Evolutionary conservation across 345 rosid genomes (phyloP).

Genomic region (Citrus trifoliata): DNA sequence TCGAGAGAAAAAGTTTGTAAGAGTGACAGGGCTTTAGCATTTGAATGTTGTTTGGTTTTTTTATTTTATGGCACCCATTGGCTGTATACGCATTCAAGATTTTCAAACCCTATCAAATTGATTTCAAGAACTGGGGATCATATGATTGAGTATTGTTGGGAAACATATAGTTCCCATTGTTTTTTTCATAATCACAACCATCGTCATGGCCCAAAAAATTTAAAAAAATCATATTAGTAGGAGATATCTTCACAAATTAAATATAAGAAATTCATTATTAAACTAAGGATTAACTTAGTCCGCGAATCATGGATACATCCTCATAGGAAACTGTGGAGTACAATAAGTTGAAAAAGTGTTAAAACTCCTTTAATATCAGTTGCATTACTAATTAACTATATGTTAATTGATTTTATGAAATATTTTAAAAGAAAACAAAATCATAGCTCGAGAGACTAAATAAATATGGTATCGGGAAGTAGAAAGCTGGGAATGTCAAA

Average conservation of each 20-base stretch:
- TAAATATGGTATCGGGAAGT: conserved; percentile 1
- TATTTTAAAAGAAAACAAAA: background rate
- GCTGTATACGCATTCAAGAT: background rate
- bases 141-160: conserved; percentile 4
- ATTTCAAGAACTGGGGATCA: background rate
- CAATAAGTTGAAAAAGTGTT: background rate
- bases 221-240: background rate
- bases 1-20: background rate
- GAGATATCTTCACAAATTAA: background rate
- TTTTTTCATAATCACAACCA: background rate
- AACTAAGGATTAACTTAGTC: background rate
- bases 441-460: background rate
- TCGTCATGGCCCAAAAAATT: background rate
- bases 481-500: conserved; percentile 11
- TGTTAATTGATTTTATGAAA: background rate
- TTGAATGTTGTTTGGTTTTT: conserved; percentile 5
- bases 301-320: background rate
- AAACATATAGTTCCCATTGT: background rate
- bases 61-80: background rate
- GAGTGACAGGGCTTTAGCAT: background rate
- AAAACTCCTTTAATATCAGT: background rate
- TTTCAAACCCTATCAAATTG: background rate
- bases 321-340: conserved; percentile 12
- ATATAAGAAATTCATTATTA: too few relatives aligned
- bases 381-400: conserved; percentile 6